Conservation (phyloP, 805 yeast species). For the Wickerhamiella cacticola region DNA sequence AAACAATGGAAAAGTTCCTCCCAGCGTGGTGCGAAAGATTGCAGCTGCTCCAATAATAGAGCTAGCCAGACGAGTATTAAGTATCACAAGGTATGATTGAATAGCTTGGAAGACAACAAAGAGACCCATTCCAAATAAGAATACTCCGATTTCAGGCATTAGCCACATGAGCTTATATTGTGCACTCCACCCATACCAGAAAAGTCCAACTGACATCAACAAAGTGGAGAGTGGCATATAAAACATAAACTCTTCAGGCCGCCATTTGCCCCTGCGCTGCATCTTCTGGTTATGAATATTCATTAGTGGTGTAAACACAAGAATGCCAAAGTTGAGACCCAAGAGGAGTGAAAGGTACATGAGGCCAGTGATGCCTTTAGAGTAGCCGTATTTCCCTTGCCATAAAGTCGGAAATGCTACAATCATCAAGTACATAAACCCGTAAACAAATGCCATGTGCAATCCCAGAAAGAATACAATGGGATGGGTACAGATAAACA, state of each 20-base stretch:
- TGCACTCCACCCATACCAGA: slow-evolving; percentile 68
- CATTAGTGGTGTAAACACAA: slow-evolving; percentile 38
- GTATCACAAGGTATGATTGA: slow-evolving; percentile 57
- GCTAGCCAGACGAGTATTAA: slow-evolving; percentile 57
- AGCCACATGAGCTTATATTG: slow-evolving; percentile 46
- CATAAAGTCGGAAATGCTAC: slow-evolving; percentile 48
- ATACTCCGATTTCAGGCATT: slow-evolving; percentile 50
- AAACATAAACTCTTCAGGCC: slow-evolving; percentile 52
- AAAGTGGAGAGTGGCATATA: slow-evolving; percentile 40
- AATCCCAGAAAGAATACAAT: slow-evolving; percentile 52
- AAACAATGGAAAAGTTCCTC: slow-evolving; percentile 58
- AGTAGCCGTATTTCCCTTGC: slow-evolving; percentile 36
- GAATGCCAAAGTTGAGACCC: slow-evolving; percentile 42
- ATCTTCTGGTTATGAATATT: slow-evolving; percentile 28
- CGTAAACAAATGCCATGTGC: slow-evolving; percentile 54
- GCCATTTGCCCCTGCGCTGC: slow-evolving; percentile 36
- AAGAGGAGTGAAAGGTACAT: slow-evolving; percentile 47
- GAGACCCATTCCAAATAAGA: slow-evolving; percentile 46
- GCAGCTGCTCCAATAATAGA: slow-evolving; percentile 61
- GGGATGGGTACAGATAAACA: slow-evolving; percentile 43
- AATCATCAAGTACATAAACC: slow-evolving; percentile 51
- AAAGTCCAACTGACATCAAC: slow-evolving; percentile 45
- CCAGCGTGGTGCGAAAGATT: slow-evolving; percentile 52
- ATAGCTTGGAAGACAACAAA: slow-evolving; percentile 57
- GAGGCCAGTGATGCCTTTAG: slow-evolving; percentile 41